Percentiles rank a stretch among this genome's conserved stretches.
These are phyloP conservation scores for Neoconidiobolus thromboides DNA, from an alignment of 371 early-diverging fungal species.

Conservation along the genomic window DNA sequence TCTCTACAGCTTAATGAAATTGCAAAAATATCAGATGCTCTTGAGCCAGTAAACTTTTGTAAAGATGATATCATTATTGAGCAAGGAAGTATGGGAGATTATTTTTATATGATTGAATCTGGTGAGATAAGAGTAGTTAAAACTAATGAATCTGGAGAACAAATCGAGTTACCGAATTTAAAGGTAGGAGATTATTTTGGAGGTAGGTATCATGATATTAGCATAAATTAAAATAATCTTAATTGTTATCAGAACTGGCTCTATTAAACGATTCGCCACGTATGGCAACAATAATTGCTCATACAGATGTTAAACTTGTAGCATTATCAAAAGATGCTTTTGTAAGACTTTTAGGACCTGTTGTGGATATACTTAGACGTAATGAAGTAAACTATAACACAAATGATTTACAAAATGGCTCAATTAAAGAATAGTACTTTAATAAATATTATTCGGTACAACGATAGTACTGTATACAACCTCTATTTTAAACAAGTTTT, in stretches of 20 bases:
- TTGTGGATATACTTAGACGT: conserved; percentile 78
- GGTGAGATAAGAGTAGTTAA: conserved; percentile 70
- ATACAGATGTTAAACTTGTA: conserved; percentile 76
- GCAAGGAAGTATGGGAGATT: conserved; percentile 72
- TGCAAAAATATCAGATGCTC: conserved; percentile 87
- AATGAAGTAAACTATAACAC: conserved; percentile 24
- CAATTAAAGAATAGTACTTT: too few species aligned
- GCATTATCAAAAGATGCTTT: conserved; percentile 83
- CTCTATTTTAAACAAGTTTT: too few species aligned
- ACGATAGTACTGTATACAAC: too few species aligned
- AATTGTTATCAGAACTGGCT: conserved; percentile 49
- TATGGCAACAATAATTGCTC: conserved; percentile 77
- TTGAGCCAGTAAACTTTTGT: conserved; percentile 64
- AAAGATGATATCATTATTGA: conserved; percentile 62
- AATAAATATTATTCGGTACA: too few species aligned
- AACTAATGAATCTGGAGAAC: conserved; percentile 51
- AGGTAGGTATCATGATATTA: conserved; percentile 24
- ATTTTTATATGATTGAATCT: conserved; percentile 76
- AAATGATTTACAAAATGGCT: too few species aligned
- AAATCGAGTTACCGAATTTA: conserved; percentile 51
- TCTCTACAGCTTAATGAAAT: conserved; percentile 79
- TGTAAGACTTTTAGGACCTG: conserved; percentile 79
- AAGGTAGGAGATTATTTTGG: conserved; percentile 91
- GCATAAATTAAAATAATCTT: not conserved
- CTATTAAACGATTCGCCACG: conserved; percentile 79